Base-by-base conservation (phyloP, 2,329 filamentous ascomycete genomes). In the Cercospora sesami region DNA sequence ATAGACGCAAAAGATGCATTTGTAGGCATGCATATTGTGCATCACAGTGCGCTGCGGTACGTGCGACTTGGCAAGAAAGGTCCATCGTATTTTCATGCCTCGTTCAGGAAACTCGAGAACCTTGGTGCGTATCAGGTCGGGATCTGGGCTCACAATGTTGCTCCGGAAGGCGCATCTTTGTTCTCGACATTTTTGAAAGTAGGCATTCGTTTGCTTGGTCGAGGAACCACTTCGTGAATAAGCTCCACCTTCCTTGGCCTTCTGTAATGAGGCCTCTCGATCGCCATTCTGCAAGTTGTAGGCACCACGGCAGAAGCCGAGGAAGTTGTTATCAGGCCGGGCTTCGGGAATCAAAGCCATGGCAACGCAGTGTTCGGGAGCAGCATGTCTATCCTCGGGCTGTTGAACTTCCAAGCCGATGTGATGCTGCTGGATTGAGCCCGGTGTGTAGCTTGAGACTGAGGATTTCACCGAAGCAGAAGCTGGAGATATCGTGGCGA, bases 11-110 rank as follows among this genome's bases (percentile, higher is more conserved):
- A 83, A 84, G 30, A 83, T 76, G 69, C 83, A 84, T 21, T 79
- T 81, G 71, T 79, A 84, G 2, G 72, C 75, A 64, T 73, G 75
- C 39, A 72, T 66, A n/a, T 73, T 64, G 62, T 65, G 71, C 65
- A 66, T 71, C 64, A 72, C 68, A 61, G 74, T 71, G 16, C 74
- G 73, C 58, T 77, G 79, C 57, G 78, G 73, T 12, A 82, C 75
- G 72, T 84, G 82, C 16, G 75, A 79, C 70, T 83, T 83, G 12
- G 82, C 82, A 1, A 84, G 76, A 66, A 84, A 84, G 5, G 77
- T 69, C 80, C 81, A 84, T n/a, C 81, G 80, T 67, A 81, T 83
- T 12, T 78, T 77, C 7, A 84, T 74, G 0, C 81, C 80, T 5
- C 75, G 64, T 7, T 64, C 60, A 14, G 66, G 65, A 26, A 62